Conservation (phyloP, 2,329 filamentous ascomycete genomes). For the Hymenoscyphus fructigenus region DNA sequence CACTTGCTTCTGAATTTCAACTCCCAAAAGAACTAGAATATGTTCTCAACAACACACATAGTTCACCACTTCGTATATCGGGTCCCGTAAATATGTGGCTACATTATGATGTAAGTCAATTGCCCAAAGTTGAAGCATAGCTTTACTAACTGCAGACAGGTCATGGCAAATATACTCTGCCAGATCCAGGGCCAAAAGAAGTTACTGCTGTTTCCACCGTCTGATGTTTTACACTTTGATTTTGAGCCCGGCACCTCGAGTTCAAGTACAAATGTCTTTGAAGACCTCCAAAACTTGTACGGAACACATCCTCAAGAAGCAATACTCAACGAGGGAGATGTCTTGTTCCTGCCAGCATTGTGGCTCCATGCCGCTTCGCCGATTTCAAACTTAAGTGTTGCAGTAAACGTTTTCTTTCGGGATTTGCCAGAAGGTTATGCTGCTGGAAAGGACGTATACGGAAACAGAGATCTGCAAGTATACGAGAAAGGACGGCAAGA, state of each 20-base stretch:
- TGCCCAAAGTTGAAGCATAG: not conserved
- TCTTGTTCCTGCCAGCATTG: constrained; percentile 77
- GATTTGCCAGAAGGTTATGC: constrained; percentile 68
- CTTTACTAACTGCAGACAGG: constrained; percentile 45
- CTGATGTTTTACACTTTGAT: constrained; percentile 66
- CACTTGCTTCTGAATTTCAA: constrained; percentile 66
- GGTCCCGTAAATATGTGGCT: constrained; percentile 80
- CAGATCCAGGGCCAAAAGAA: constrained; percentile 74
- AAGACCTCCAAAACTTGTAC: constrained; percentile 42
- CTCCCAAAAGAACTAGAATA: constrained; percentile 61
- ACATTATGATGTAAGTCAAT: constrained; percentile 14
- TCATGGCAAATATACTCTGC: constrained; percentile 84
- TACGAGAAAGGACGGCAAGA: constrained; percentile 81
- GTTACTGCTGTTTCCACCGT: constrained; percentile 75
- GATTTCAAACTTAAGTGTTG: constrained; percentile 60
- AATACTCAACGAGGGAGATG: constrained; percentile 66
- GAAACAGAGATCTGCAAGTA: constrained; percentile 78
- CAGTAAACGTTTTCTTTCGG: constrained; percentile 88
- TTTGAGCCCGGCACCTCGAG: constrained; percentile 78
- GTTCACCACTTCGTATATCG: constrained; percentile 76
- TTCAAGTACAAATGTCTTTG: constrained; percentile 73
- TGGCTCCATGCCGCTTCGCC: constrained; percentile 79
- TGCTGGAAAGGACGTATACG: constrained; percentile 78
- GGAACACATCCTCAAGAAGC: constrained; percentile 66
- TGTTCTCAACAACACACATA: constrained; percentile 66